A percentile compares a stretch with the other conserved stretches of the same genome.
Conservation (phyloP, 305 asterid genomes). For the Fraxinus albicans region DNA sequence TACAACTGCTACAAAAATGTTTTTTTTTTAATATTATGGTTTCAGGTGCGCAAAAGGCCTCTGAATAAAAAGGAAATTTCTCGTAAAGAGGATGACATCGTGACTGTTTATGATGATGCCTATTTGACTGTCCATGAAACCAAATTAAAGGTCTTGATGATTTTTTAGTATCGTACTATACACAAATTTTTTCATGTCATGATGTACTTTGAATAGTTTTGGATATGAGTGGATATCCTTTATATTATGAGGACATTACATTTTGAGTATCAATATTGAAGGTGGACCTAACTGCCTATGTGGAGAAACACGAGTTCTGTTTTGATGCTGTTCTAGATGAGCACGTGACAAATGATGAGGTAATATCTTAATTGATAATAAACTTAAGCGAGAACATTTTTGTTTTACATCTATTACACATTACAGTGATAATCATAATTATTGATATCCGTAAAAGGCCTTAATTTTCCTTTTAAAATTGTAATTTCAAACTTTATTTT, state of each 20-base stretch:
- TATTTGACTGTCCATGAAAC: constrained; percentile 91
- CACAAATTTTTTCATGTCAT: constrained; percentile 2
- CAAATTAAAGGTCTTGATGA: constrained; percentile 70
- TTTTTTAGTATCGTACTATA: constrained; percentile 17
- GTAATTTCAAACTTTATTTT: not conserved
- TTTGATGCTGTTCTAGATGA: constrained; percentile 98
- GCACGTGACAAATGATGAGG: constrained; percentile 94
- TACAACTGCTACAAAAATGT: not conserved
- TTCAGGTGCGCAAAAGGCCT: constrained; percentile 97
- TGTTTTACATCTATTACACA: not conserved
- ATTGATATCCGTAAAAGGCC: not conserved
- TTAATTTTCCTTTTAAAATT: not conserved
- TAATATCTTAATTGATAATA: constrained; percentile 24
- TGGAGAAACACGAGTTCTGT: constrained; percentile 96
- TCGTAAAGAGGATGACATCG: constrained; percentile 96
- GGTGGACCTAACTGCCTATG: constrained; percentile 99
- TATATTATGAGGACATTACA: constrained; percentile 28
- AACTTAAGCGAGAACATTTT: not conserved
- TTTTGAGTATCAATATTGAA: constrained; percentile 37
- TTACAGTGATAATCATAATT: not conserved
- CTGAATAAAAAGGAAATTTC: constrained; percentile 88
- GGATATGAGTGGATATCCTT: not conserved
- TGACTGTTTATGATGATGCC: constrained; percentile 70
- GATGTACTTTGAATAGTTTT: constrained; percentile 6
- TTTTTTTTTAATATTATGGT: constrained; percentile 16